Conservation (phyloP, 352 stramenopile species). For the Pythium coloratum region DNA sequence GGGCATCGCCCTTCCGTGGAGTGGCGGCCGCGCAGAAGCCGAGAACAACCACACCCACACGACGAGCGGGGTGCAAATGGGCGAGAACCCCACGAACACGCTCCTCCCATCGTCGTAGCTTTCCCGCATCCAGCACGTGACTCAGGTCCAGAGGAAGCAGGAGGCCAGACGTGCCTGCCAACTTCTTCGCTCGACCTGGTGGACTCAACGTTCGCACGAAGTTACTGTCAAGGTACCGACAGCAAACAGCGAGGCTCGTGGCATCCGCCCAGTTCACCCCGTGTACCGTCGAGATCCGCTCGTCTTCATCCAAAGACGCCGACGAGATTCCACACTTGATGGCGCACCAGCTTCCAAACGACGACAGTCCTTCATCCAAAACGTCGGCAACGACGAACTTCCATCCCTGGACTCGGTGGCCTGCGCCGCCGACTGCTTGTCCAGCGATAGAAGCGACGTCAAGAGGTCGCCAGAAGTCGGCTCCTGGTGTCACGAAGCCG, state of each 20-base stretch:
- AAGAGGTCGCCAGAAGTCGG: slow-evolving; percentile 29
- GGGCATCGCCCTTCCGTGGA: slow-evolving; percentile 14
- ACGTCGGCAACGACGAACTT: slow-evolving; percentile 80
- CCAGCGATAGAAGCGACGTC: slow-evolving; percentile 40
- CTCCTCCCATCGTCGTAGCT: slow-evolving; percentile 42
- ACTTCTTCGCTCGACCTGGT: slow-evolving; percentile 25
- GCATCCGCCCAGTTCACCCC: slow-evolving; percentile 27
- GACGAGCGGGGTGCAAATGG: slow-evolving; percentile 32
- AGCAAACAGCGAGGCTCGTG: slow-evolving; percentile 45
- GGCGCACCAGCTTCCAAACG: slow-evolving; percentile 76
- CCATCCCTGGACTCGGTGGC: slow-evolving; percentile 34
- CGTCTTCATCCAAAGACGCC: slow-evolving; percentile 28
- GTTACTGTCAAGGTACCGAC: slow-evolving; percentile 53
- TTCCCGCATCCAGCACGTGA: slow-evolving; percentile 33
- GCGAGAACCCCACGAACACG: slow-evolving; percentile 38
- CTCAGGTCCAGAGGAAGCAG: slow-evolving; percentile 60
- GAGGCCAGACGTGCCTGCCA: slow-evolving; percentile 51
- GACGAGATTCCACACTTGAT: slow-evolving; percentile 44
- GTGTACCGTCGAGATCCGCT: slow-evolving; percentile 24
- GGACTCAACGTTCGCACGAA: slow-evolving; percentile 18
- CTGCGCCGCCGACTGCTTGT: background rate
- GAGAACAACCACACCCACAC: slow-evolving; percentile 43
- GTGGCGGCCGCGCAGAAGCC: slow-evolving; percentile 29
- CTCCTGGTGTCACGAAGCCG: background rate
- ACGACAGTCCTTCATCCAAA: slow-evolving; percentile 47